These are phyloP conservation scores for Cladosporium colombiae DNA, from an alignment of 2,329 filamentous ascomycete genomes.

Conservation along the genomic window DNA sequence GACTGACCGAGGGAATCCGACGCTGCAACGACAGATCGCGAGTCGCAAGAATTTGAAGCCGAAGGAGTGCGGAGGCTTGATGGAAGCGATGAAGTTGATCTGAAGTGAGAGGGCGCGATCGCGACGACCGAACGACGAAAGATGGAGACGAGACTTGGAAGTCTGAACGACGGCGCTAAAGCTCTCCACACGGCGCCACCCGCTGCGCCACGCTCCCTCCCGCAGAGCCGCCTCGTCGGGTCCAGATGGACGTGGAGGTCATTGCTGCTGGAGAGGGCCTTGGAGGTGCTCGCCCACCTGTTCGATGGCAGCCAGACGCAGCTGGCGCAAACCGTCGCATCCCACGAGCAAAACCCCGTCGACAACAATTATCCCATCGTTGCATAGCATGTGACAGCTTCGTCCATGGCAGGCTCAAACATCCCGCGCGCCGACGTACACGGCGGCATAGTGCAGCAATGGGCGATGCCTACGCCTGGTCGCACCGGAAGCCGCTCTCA, in stretches of 20 bases:
- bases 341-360: background rate
- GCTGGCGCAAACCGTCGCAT: constrained; percentile 17
- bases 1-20: no score
- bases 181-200: constrained; percentile 3
- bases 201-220: constrained; percentile 4
- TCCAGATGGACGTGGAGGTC: constrained; percentile 4
- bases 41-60: background rate
- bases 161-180: constrained; percentile 4
- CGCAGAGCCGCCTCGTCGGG: constrained; percentile 12
- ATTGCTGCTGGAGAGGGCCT: background rate
- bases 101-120: background rate
- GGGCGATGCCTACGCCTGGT: constrained; percentile 24
- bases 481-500: constrained; percentile 25
- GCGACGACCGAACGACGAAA: background rate
- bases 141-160: constrained; percentile 20
- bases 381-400: constrained; percentile 24
- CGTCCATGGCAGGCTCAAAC: constrained; percentile 28
- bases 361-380: background rate
- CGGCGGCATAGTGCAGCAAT: constrained; percentile 35
- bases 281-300: background rate
- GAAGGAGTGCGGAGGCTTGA: background rate
- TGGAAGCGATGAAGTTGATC: background rate
- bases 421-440: constrained; percentile 30
- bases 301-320: background rate
- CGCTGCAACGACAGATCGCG: background rate